Evolutionary conservation across 2,329 filamentous ascomycete genomes (phyloP), one percentile per base, ranked within the genome.

Genomic region (Xylaria sp.): DNA sequence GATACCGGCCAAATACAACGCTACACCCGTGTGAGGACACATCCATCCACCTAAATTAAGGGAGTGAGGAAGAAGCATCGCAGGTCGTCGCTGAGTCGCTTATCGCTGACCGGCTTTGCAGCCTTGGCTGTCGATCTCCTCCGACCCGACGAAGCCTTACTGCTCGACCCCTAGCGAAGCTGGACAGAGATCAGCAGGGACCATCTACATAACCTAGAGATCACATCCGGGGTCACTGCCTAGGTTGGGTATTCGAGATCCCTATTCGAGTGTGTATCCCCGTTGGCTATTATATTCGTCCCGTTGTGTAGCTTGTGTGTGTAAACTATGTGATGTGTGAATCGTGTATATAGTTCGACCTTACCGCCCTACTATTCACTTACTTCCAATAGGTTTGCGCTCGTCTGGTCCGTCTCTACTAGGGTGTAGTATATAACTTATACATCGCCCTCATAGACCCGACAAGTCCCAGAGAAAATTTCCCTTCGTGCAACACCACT

Each of bases 121-220:
- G 62, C 62, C 50, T 57, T 68, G 24, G 53, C 47, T 12, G 62
- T 62, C 51, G 62, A 65, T 65, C 61, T 53, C 34, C 39, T 19
- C 48, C 47, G 51, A 36, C 11, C 24, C 48, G 19, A 24, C 34
- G 19, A 61, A 47, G 61, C 61, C 56, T 65, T 58, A 17, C 45
- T 32, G 47, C 47, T 21, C 8, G 50, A n/a, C 45, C 61, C 54
- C 39, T 64, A 54, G 51, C 56, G 36, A 54, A 65, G 65, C 51
- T 56, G 61, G 57, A 59, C 57, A 54, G n/a, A 19, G 68, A 68
- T 68, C 68, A 53, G 45, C 61, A 70, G 64, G 24, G 50, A 32
- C 50, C 24, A 53, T 17, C 24, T 53, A 12, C 4, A 17, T n/a
- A 47, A 24, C n/a, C 7, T 19, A 24, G 11, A 50, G 21, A 50